These are phyloP conservation scores for Tephrocybe sp. DNA, from an alignment of 768 basidiomycete species.

Conservation along the genomic window DNA sequence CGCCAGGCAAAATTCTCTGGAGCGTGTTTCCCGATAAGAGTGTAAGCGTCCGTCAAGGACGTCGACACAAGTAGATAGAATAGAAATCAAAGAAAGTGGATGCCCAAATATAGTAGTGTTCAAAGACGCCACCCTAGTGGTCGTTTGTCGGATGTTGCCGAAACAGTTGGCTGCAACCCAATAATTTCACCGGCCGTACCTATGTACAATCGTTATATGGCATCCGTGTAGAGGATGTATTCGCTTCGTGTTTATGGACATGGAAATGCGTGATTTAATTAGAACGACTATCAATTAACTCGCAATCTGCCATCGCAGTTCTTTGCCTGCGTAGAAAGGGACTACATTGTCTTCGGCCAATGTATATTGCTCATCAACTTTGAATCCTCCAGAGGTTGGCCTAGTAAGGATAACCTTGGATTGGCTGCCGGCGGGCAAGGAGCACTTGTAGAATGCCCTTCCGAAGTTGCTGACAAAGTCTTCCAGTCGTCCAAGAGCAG, in stretches of 20 bases:
- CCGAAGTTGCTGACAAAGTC: conserved; percentile 80
- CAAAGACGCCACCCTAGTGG: background rate
- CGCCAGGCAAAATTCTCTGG: too few relatives aligned
- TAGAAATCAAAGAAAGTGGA: too few relatives aligned
- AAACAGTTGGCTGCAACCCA: background rate
- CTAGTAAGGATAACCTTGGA: conserved; percentile 43
- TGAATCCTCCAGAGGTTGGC: conserved; percentile 29
- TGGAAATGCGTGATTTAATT: too few relatives aligned
- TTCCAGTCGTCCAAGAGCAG: conserved; percentile 77
- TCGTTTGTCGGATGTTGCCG: background rate
- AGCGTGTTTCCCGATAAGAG: conserved; percentile 1
- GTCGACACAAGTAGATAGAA: background rate
- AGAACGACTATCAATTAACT: too few relatives aligned
- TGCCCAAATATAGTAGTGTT: too few relatives aligned
- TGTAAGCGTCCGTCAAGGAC: conserved; percentile 20
- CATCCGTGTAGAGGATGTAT: too few relatives aligned
- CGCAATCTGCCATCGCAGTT: conserved; percentile 68
- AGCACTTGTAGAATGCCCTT: conserved; percentile 69
- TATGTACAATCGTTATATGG: too few relatives aligned
- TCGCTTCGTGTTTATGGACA: too few relatives aligned
- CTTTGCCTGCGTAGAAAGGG: conserved; percentile 87
- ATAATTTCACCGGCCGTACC: too few relatives aligned
- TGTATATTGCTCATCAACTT: conserved; percentile 48
- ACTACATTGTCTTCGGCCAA: conserved; percentile 54
- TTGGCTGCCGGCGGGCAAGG: conserved; percentile 25